Evolutionary conservation across 441 rosid genomes (phyloP), one percentile per base, ranked within the genome.

Genomic region (Erodium chrysanthum): DNA sequence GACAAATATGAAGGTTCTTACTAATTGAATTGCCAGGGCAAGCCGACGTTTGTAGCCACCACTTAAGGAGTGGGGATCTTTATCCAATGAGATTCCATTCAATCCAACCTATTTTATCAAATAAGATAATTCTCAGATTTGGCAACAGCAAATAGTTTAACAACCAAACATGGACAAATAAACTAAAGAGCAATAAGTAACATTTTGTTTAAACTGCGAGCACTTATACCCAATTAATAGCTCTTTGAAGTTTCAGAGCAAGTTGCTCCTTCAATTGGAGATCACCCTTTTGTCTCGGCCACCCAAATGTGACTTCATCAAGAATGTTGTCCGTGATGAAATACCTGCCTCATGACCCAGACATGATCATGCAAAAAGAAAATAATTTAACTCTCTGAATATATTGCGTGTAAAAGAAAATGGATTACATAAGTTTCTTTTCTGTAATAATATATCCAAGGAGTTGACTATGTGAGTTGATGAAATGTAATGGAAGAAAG

Each of bases 31-130:
- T 67, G 98, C 93, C 71, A 93, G 71, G 71, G 98, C 98, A 81
- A 93, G 95, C 62, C 93, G 79, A 52, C 91, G 95, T 78, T 93
- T 93, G 79, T 87, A 90, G 74, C 96, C 97, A 75, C 96, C 98
- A 72, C 97, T 93, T 40, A 93, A 84, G 66, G 91, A 84, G 65
- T 87, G 90, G 52, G 96, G 96, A 81, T 88, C 90, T 83, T 86
- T 90, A 71, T 85, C 95, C 83, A 90, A 76, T 25, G 93, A 80
- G 66, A 88, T 81, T 69, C 85, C 85, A 71, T 80, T 81, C 77
- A 93, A 81, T 68, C 97, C 96, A 79, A 93, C 98, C 98, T 93
- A 75, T 52, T 29, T 66, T 65, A 18, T 37, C 65, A 68, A 75
- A 69, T 68, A 33, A 46, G 69, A 31, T 63, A 65, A 20, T 0